Evolutionary conservation across 768 basidiomycete species (phyloP), one percentile per base, ranked within the genome.

Genomic region (Hemileccinum rubropunctum): DNA sequence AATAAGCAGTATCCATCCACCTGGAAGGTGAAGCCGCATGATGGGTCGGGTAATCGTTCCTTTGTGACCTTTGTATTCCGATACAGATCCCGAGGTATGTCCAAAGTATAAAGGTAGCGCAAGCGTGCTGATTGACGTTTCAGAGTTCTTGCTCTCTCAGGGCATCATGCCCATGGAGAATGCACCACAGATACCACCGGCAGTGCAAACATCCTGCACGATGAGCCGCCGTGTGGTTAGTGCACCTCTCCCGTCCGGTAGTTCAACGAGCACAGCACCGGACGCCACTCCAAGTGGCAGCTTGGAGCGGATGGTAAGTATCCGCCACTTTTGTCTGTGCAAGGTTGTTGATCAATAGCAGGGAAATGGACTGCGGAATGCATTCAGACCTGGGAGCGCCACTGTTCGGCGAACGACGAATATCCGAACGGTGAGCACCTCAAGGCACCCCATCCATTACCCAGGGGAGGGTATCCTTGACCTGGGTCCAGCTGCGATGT

Each of bases 11-110:
- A 66, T 48, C 68, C 71, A 4, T 57, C 60, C 21, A 88, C 85
- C 10, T 86, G 82, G 82, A 61, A 67, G 3, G 74, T 84, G 10
- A 66, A 71, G 43, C 71, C 81, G 0, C 72, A 79, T 55, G 77
- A 79, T 27, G 62, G 68, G 23, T 61, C 66, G 14, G 50, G 59
- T 17, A 65, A 65, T 7, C 58, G 62, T 4, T 78, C 83, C n/a
- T 79, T 76, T 47, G 81, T 86, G 21, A 79, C 82, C 14, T 88
- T 88, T 59, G 70, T 79, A 3, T 89, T 88, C 61, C 73, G 81
- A 35, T 88, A 88, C 62, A 71, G 82, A 21, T 71, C 80, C 33
- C 69, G 65, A 48, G 80, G 84, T 82, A 52, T 37, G 70, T 60
- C 42, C 23, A 13, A 45, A 21, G 40, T 13, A 0, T 23, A 23